Conservation (phyloP, 495 filamentous ascomycete species). For the Penicillium waksmanii region DNA sequence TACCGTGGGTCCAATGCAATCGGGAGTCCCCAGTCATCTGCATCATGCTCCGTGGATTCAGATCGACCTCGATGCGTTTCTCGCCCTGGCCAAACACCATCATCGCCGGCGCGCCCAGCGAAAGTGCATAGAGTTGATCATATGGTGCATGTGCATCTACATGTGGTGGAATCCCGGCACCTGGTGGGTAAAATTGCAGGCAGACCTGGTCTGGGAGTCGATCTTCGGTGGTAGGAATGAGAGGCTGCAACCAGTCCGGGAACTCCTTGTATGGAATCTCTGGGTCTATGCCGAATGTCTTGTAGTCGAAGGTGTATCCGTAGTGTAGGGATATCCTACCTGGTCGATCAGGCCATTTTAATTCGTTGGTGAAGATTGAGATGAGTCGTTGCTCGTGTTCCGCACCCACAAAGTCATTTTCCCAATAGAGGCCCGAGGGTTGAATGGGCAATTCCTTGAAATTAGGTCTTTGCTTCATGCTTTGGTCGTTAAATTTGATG, state of each 20-base stretch:
- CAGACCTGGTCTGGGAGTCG: slow-evolving; percentile 47
- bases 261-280: slow-evolving; percentile 45
- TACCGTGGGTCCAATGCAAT: slow-evolving; percentile 48
- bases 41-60: slow-evolving; percentile 44
- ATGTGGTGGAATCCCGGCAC: slow-evolving; percentile 46
- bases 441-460: slow-evolving; percentile 35
- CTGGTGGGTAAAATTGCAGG: slow-evolving; percentile 47
- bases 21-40: slow-evolving; percentile 40
- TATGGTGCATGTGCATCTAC: slow-evolving; percentile 43
- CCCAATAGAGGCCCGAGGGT: slow-evolving; percentile 36
- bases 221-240: slow-evolving; percentile 39
- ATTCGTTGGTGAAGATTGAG: slow-evolving; percentile 35
- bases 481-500: neutral
- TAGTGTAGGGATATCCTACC: slow-evolving; percentile 46
- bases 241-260: slow-evolving; percentile 42
- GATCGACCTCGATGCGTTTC: slow-evolving; percentile 35
- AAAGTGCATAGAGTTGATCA: slow-evolving; percentile 47
- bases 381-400: slow-evolving; percentile 41
- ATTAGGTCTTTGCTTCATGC: slow-evolving; percentile 15
- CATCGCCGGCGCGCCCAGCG: slow-evolving; percentile 39
- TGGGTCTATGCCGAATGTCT: slow-evolving; percentile 44
- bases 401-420: slow-evolving; percentile 37
- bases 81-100: slow-evolving; percentile 43
- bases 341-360: slow-evolving; percentile 41
- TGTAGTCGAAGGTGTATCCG: slow-evolving; percentile 50